Evolutionary conservation across 495 filamentous ascomycete species (phyloP), one percentile per base, ranked within the genome.

Genomic region (Hyphodiscus hymeniophilus): DNA sequence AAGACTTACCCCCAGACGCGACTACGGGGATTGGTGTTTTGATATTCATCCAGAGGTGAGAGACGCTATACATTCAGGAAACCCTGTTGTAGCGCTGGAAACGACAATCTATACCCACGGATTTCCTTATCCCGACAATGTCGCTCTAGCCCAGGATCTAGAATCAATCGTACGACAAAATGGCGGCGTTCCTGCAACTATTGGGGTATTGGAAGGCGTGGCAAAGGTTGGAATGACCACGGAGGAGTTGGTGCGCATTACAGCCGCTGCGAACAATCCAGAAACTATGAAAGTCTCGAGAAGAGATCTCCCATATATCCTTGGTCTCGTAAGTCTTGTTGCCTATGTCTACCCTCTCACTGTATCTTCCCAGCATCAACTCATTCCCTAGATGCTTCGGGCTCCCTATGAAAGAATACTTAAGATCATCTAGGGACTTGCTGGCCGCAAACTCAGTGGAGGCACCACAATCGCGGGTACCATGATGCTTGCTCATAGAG

Each of bases 401-500:
- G 31, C 18, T 15, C 5, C 8, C 4, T 35, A 0, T 10, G 7
- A 26, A 15, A 22, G 22, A 23, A 28, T 28, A 10, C 26, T 28
- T 5, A 28, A 10, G 4, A 28, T 28, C 26, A 4, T 10, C 5
- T 54, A 88, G 81, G 76, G 81, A 31, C 57, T 82, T 36, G 58
- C 72, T 23, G 85, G 84, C 18, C 75, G 75, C 47, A 71, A 66
- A 35, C 72, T 89, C 18, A 81, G 92, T 58, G 92, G 89, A 33
- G 92, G 92, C 0, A 98, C 92, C 3, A 98, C 92, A 0, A 81
- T 98, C 38, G 80, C 90, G 3, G 89, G 85, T 0, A 98, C 92
- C 2, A 95, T 92, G 88, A 62, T 95, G 28, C 75, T 97, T 5
- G 89, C 92, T 13, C 73, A 87, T 48, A 66, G 88, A 51, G 92